These are phyloP conservation scores for Populus hybrid DNA, from an alignment of 441 rosid species.

Conservation along the genomic window DNA sequence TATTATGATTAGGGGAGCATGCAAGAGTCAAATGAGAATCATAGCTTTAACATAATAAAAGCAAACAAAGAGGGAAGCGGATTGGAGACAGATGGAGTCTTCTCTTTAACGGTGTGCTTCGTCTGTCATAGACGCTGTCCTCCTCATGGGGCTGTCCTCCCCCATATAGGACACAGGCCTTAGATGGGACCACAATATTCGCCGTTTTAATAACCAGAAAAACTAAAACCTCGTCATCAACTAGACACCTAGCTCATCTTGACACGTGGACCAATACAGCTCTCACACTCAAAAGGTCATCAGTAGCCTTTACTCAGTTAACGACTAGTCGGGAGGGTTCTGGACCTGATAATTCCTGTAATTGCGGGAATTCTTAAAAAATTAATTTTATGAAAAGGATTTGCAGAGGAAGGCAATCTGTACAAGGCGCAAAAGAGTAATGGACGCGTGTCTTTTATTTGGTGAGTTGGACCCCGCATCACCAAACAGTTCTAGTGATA, in stretches of 20 bases:
- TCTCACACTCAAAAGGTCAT: neutral
- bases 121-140: neutral
- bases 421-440: neutral
- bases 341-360: neutral
- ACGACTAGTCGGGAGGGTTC: neutral
- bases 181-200: neutral
- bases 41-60: neutral
- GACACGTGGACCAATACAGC: neutral
- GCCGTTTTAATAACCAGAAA: neutral
- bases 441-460: neutral
- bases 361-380: neutral
- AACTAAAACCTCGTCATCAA: neutral
- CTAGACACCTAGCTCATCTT: neutral
- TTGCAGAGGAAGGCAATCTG: neutral
- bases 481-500: neutral
- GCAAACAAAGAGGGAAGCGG: neutral
- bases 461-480: neutral
- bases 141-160: too few species aligned
- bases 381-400: too few species aligned
- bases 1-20: neutral
- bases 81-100: neutral
- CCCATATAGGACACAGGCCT: neutral
- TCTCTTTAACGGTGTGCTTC: neutral
- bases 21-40: neutral
- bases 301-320: neutral